Base-by-base conservation (phyloP, 148 eudicot genomes). In the Camellia japonica region DNA sequence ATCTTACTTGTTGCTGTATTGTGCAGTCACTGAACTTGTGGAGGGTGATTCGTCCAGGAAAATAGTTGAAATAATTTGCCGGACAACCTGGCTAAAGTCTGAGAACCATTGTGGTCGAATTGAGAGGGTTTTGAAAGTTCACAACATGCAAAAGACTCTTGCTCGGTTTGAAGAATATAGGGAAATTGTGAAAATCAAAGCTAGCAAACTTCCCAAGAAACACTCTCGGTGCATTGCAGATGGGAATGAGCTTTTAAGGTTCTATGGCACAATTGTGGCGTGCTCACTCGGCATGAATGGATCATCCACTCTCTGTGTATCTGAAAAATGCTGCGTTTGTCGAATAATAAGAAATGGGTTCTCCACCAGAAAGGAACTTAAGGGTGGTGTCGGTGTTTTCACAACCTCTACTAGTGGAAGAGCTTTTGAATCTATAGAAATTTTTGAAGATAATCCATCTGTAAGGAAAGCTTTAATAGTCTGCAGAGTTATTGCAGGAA, bases 41-140 rank as follows among this genome's bases (percentile, higher is more conserved):
- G 99, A 95, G 79, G 97, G 97, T 0, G 99, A 95, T 58, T 95
- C 99, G 1, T 93, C 99, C 2, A 87, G 97, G 74, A 95, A 93
- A 80, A 93, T 95, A 20, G 99, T 95, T 0, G 99, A 95, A 81
- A 95, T 95, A 62, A 95, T 95, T 67, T 95, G 99, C 81, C 84
- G 93, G 55, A 85, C 99, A 58, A 91, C 95, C 90, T 92, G 91
- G 93, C 63, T 83, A 4, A 95, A 93, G 78, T 79, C 94, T 0
- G 97, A 95, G 78, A 95, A 88, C 83, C 94, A 86, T 6, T 88
- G 87, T 67, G 92, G 91, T 30, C 82, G 97, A 61, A 91, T 95
- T 55, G 97, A 93, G 69, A 85, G 93, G 69, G 97, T 95, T 23
- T 78, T 95, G 18, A 95, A 93, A 87, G 97, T 95, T 38, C 99